Conservation (phyloP, 192 early-diverging fungal genomes). For the Umbelopsis isabellina region DNA sequence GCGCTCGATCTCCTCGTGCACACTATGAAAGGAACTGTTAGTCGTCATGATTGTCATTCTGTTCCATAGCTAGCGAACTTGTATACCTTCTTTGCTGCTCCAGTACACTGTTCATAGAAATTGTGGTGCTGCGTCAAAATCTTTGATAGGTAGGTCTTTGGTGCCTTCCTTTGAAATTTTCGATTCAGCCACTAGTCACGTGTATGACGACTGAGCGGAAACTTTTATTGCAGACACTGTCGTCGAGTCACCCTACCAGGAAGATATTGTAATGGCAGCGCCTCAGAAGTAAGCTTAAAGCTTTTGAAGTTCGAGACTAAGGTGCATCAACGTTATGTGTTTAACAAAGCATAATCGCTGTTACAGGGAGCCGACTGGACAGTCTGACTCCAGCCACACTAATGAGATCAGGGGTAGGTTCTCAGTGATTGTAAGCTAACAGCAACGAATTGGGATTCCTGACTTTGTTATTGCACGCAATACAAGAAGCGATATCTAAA, state of each 20-base stretch:
- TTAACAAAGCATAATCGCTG: neutral
- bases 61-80: neutral
- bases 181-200: constrained; percentile 5
- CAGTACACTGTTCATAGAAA: constrained; percentile 61
- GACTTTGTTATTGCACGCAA: neutral
- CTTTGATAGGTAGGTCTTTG: neutral
- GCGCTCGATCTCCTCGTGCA: constrained; percentile 92
- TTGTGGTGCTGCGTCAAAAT: neutral
- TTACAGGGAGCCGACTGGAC: neutral
- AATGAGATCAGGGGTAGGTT: constrained; percentile 18
- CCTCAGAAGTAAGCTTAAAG: constrained; percentile 10
- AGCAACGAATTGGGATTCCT: neutral
- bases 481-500: constrained; percentile 27
- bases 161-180: neutral
- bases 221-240: neutral
- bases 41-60: neutral
- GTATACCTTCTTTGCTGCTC: constrained; percentile 67
- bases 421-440: neutral
- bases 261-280: constrained; percentile 5
- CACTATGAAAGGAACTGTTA: constrained; percentile 28
- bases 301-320: neutral
- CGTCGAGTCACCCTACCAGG: too few relatives aligned
- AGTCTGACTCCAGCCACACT: neutral
- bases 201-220: neutral
- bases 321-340: neutral